Conservation (phyloP, 768 basidiomycete species). For the Agaricus subrufescens region DNA sequence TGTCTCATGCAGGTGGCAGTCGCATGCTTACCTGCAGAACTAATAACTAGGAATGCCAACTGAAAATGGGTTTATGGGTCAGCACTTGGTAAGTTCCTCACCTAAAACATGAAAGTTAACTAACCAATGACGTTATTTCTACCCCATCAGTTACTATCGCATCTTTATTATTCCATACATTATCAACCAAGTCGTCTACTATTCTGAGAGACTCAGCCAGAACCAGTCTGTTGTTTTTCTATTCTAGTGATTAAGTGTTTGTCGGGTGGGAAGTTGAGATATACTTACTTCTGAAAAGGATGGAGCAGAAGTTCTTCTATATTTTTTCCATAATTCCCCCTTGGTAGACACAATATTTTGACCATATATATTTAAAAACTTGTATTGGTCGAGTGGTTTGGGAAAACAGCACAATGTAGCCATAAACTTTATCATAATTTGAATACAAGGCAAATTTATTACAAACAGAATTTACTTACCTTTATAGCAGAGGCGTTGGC, state of each 20-base stretch:
- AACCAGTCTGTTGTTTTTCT: slow-evolving; percentile 45
- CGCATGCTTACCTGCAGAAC: slow-evolving; percentile 39
- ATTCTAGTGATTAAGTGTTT: not conserved
- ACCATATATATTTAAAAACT: slow-evolving; percentile 47
- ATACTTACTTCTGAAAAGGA: slow-evolving; percentile 55
- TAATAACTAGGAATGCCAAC: slow-evolving; percentile 54
- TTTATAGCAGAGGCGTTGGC: slow-evolving; percentile 39
- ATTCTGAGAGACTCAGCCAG: slow-evolving; percentile 41
- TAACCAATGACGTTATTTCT: slow-evolving; percentile 50
- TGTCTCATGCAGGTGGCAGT: not conserved
- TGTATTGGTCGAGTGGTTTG: slow-evolving; percentile 48
- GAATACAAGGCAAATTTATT: not conserved
- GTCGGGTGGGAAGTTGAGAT: not conserved
- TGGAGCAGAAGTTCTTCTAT: slow-evolving; percentile 58
- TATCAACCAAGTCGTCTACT: slow-evolving; percentile 35
- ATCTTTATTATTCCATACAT: slow-evolving; percentile 17
- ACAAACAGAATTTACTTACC: slow-evolving; percentile 17
- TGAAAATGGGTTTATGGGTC: slow-evolving; percentile 14
- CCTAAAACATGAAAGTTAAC: slow-evolving; percentile 5
- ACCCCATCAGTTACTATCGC: slow-evolving; percentile 38
- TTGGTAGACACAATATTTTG: slow-evolving; percentile 62
- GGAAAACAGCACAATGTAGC: slow-evolving; percentile 48
- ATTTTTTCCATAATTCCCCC: slow-evolving; percentile 61
- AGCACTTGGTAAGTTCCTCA: not conserved
- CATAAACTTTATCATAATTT: slow-evolving; percentile 36